These are phyloP conservation scores for Abortiporus biennis DNA, from an alignment of 1,284 basidiomycete genomes.

Conservation along the genomic window DNA sequence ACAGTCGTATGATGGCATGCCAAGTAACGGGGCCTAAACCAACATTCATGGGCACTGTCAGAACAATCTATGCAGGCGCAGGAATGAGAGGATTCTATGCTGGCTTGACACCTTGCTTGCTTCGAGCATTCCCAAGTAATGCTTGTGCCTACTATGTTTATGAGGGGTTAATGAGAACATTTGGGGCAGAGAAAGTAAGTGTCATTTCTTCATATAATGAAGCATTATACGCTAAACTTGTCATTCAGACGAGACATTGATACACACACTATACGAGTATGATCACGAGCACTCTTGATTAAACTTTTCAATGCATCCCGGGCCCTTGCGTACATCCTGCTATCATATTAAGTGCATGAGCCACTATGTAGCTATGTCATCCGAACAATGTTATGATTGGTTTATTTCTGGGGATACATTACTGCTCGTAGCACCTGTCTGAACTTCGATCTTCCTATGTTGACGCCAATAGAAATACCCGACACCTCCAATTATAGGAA, in stretches of 20 bases:
- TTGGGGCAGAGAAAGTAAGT: conserved; percentile 60
- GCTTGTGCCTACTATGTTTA: conserved; percentile 70
- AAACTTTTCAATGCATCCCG: too few relatives aligned
- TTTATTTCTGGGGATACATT: too few relatives aligned
- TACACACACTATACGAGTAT: not conserved
- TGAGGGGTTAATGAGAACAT: conserved; percentile 56
- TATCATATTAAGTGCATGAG: too few relatives aligned
- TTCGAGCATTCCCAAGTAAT: conserved; percentile 70
- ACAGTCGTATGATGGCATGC: conserved; percentile 57
- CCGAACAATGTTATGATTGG: too few relatives aligned
- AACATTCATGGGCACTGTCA: conserved; percentile 41
- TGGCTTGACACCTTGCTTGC: conserved; percentile 51
- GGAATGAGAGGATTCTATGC: conserved; percentile 58
- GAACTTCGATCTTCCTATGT: too few relatives aligned
- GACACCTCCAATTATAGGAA: not conserved
- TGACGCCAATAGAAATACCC: too few relatives aligned
- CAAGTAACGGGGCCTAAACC: conserved; percentile 37
- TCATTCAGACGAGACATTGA: conserved; percentile 8
- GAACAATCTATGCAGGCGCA: conserved; percentile 41
- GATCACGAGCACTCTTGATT: too few relatives aligned
- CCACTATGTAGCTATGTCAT: too few relatives aligned
- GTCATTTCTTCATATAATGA: not conserved
- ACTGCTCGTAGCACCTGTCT: too few relatives aligned
- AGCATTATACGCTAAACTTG: not conserved
- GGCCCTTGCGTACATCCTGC: too few relatives aligned